Base-by-base conservation (phyloP, 1,284 basidiomycete species). In the Exobasidium cylindrosporum region DNA sequence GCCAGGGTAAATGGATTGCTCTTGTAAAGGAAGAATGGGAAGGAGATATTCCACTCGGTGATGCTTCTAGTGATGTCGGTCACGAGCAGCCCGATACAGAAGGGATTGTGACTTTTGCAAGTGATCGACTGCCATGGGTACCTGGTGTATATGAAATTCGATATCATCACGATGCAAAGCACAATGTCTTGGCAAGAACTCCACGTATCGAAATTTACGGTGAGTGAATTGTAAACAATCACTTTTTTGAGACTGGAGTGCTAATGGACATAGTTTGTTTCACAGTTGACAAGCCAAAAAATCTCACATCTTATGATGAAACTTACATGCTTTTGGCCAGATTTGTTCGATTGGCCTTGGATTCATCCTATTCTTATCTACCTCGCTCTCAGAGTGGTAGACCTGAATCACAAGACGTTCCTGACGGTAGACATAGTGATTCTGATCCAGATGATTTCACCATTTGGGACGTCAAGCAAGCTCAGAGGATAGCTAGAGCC, bases 21-120 rank as follows among this genome's bases (percentile, higher is more conserved):
- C 88, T 97, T 17, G 88, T 91, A 64, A 86, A 88, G 66, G 89
- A 93, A 66, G 94, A 96, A 79, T 97, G 92, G 90, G 88, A 94
- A 60, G 95, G 92, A 0, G 89, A 96, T 59, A 80, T 84, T 75
- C 61, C 82, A 78, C 32, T 73, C 77, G n/a, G 29, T 14, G 45
- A 45, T 21, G 11, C 11, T 31, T 46, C 13, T 29, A 40, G 17
- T 11, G 5, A 54, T 21, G 17, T 11, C 13, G 24, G 29, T 31
- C 23, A 10, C 11, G 10, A 10, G 23, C 14, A 13, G 29, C 21
- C 21, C 5, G 14, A 26, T 10, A 31, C 29, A 3, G 21, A 45
- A 4, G 40, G 45, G 4, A 7, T 30, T n/a, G 46, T 28, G 13
- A 47, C 26, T n/a, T 47, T 72, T 78, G 49, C 85, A 86, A 61